These are phyloP conservation scores for Ceratocystis albifundus DNA, from an alignment of 2,329 filamentous ascomycete genomes.

Conservation along the genomic window DNA sequence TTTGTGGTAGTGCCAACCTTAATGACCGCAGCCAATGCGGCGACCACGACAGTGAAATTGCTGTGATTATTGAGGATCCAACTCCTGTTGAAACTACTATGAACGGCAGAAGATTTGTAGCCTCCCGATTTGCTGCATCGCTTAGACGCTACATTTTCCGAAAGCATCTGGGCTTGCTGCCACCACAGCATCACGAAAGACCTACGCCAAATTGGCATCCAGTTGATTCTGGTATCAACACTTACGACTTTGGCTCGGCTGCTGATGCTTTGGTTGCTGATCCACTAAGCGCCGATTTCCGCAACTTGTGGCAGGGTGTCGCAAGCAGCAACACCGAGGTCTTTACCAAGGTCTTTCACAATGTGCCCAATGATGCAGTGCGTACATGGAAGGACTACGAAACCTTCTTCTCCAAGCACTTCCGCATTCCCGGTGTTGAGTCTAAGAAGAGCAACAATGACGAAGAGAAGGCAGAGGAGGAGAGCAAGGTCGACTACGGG, in stretches of 20 bases:
- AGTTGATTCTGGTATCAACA: constrained; percentile 57
- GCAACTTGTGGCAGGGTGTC: constrained; percentile 58
- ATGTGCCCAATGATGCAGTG: constrained; percentile 57
- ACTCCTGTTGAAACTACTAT: constrained; percentile 59
- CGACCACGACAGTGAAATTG: constrained; percentile 76
- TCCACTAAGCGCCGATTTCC: constrained; percentile 58
- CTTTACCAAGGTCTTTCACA: constrained; percentile 73
- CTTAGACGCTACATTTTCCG: constrained; percentile 79
- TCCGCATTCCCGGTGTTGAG: constrained; percentile 43
- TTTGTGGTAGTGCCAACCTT: constrained; percentile 58
- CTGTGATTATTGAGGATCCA: constrained; percentile 75
- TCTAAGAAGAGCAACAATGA: constrained; percentile 32
- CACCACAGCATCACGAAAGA: constrained; percentile 56
- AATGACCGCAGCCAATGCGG: constrained; percentile 65
- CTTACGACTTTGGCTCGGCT: constrained; percentile 58
- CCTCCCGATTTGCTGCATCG: constrained; percentile 63
- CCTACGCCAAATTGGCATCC: constrained; percentile 67
- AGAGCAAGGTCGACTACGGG: constrained; percentile 62
- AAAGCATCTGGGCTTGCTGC: constrained; percentile 78
- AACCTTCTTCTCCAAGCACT: constrained; percentile 55
- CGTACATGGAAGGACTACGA: constrained; percentile 64
- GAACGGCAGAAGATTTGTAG: constrained; percentile 59
- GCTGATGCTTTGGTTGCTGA: constrained; percentile 61
- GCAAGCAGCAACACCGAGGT: constrained; percentile 69
- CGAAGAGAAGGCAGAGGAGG: constrained; percentile 36